Evolutionary conservation across 768 basidiomycete species (phyloP).

Genomic region (Goffeauzyma gilvescens): DNA sequence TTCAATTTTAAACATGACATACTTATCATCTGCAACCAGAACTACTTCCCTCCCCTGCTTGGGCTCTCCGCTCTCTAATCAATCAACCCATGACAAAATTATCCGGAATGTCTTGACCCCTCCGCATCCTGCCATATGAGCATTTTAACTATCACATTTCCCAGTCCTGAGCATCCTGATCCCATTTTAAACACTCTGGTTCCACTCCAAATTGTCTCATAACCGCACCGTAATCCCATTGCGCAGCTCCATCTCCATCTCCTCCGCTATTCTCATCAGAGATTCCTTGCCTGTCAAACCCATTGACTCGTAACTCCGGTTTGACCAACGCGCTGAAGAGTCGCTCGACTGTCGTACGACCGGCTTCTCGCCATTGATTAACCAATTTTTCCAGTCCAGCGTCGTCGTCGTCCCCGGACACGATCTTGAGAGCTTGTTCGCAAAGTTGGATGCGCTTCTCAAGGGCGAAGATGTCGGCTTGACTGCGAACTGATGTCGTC

Average conservation of each 20-base stretch:
- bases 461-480: conserved; percentile 6
- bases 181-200: conserved; percentile 20
- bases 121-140: too few relatives aligned
- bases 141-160: too few relatives aligned
- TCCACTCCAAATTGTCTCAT: conserved; percentile 18
- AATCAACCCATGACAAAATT: too few relatives aligned
- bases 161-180: conserved; percentile 20
- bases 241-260: neutral
- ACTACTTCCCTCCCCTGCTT: too few relatives aligned
- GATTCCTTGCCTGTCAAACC: neutral
- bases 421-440: conserved; percentile 13
- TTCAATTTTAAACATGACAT: too few relatives aligned
- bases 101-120: too few relatives aligned
- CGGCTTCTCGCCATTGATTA: conserved; percentile 16
- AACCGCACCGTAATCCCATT: conserved; percentile 17
- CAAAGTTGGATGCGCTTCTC: conserved; percentile 11
- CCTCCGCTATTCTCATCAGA: neutral
- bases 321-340: conserved; percentile 9
- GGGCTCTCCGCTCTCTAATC: too few relatives aligned
- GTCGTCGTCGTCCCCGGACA: conserved; percentile 14
- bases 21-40: too few relatives aligned
- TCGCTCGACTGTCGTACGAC: conserved; percentile 18
- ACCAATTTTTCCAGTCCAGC: conserved; percentile 14
- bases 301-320: neutral
- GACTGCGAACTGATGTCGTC: neutral